Evolutionary conservation across 306 rosid genomes (phyloP).

Genomic region (Prunus mongolica): DNA sequence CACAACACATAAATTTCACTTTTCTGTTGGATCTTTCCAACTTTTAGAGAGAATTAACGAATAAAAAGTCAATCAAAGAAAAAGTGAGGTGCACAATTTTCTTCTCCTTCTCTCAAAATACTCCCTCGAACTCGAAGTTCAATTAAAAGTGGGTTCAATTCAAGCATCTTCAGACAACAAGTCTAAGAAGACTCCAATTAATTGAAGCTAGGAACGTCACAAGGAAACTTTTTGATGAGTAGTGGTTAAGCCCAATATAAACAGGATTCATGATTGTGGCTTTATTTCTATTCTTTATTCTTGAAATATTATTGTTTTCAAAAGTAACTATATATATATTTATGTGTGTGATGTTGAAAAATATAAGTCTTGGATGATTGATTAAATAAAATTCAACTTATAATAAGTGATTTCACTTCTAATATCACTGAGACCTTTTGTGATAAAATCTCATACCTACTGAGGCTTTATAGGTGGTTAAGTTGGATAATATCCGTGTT

Average conservation of each 20-base stretch:
- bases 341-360: no score
- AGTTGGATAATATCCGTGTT: no score
- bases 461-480: no score
- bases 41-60: not conserved
- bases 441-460: accelerated
- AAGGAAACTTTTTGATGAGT: not conserved
- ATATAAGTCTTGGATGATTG: no score
- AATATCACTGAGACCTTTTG: no score
- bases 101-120: not conserved
- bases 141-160: not conserved
- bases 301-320: no score
- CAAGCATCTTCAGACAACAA: not conserved
- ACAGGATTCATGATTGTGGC: not conserved
- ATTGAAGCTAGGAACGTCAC: not conserved
- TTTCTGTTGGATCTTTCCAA: not conserved
- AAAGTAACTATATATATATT: no score
- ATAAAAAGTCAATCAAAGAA: not conserved
- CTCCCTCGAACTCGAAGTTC: not conserved
- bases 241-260: not conserved
- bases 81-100: not conserved
- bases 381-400: no score
- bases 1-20: no score
- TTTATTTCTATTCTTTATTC: not conserved
- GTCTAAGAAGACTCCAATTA: not conserved
- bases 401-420: no score